Evolutionary conservation across 805 yeast species (phyloP).

Genomic region (Cyberlindnera veronae): DNA sequence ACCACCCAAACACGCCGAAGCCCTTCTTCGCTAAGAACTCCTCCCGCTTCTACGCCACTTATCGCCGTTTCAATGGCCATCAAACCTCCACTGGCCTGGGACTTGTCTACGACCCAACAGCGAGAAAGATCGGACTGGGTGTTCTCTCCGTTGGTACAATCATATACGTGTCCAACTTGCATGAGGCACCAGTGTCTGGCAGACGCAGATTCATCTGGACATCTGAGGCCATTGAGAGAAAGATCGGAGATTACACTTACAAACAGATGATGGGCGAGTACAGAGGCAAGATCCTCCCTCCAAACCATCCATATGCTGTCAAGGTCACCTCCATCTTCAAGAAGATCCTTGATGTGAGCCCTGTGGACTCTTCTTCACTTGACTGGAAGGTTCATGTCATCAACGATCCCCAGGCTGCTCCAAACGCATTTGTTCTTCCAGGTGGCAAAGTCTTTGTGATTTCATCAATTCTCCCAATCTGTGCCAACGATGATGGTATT

Average conservation of each 20-base stretch:
- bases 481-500: slow-evolving; percentile 80
- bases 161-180: slow-evolving; percentile 51
- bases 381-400: slow-evolving; percentile 85
- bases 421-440: slow-evolving; percentile 95
- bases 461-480: slow-evolving; percentile 70
- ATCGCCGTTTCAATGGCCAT: slow-evolving; percentile 34
- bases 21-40: slow-evolving; percentile 9
- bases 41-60: slow-evolving; percentile 33
- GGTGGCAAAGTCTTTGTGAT: slow-evolving; percentile 95
- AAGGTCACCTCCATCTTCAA: slow-evolving; percentile 61
- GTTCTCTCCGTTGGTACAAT: slow-evolving; percentile 34
- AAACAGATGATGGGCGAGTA: slow-evolving; percentile 55
- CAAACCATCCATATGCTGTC: slow-evolving; percentile 52
- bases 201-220: slow-evolving; percentile 70
- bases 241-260: slow-evolving; percentile 64
- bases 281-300: slow-evolving; percentile 53
- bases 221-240: slow-evolving; percentile 59
- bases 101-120: slow-evolving; percentile 25
- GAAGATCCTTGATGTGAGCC: slow-evolving; percentile 57
- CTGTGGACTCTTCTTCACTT: slow-evolving; percentile 30
- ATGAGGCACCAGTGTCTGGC: slow-evolving; percentile 79
- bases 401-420: slow-evolving; percentile 67
- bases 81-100: slow-evolving; percentile 15
- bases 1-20: slow-evolving; percentile 9
- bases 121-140: slow-evolving; percentile 31